phyloP scores from a whole-genome alignment of 192 early-diverging fungal species.

The Coemansia sp. region DNA sequence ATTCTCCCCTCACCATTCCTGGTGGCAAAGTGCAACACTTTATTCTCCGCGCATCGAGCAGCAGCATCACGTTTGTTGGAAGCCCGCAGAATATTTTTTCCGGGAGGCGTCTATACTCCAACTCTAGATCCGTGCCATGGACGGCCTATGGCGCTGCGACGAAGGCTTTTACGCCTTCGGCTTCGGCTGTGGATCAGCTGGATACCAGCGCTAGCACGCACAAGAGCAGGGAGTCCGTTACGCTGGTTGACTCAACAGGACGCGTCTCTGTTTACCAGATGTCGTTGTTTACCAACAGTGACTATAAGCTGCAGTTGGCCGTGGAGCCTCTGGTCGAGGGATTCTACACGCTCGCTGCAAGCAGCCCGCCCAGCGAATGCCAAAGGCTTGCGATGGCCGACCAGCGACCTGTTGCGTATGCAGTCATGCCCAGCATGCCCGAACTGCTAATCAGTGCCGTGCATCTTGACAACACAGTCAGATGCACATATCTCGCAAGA shows the following conservation, averaged over 20 bases:
- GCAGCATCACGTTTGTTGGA: conserved; percentile 33
- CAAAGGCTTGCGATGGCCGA: conserved; percentile 19
- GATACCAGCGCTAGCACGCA: background rate
- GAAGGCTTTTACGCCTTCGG: background rate
- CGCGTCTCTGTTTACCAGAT: conserved; percentile 27
- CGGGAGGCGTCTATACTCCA: background rate
- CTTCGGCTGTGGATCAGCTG: background rate
- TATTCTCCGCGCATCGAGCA: conserved; percentile 28
- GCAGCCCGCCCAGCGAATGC: conserved; percentile 31
- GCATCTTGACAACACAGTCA: conserved; percentile 29
- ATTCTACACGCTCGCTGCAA: conserved; percentile 25
- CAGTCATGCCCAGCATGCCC: conserved; percentile 14
- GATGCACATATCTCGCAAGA: conserved; percentile 19
- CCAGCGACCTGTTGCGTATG: conserved; percentile 26
- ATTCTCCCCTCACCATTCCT: conserved; percentile 26
- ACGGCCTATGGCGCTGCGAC: background rate
- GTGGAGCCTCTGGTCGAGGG: conserved; percentile 34
- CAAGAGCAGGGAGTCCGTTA: conserved; percentile 17
- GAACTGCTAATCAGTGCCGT: conserved; percentile 33
- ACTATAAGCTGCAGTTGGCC: conserved; percentile 29
- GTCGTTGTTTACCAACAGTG: conserved; percentile 19
- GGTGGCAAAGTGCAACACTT: conserved; percentile 40
- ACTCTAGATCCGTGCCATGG: background rate
- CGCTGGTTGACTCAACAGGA: conserved; percentile 28
- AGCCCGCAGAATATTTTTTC: conserved; percentile 7